Evolutionary conservation across 2,329 filamentous ascomycete genomes (phyloP).

Genomic region (Pyricularia sp.): DNA sequence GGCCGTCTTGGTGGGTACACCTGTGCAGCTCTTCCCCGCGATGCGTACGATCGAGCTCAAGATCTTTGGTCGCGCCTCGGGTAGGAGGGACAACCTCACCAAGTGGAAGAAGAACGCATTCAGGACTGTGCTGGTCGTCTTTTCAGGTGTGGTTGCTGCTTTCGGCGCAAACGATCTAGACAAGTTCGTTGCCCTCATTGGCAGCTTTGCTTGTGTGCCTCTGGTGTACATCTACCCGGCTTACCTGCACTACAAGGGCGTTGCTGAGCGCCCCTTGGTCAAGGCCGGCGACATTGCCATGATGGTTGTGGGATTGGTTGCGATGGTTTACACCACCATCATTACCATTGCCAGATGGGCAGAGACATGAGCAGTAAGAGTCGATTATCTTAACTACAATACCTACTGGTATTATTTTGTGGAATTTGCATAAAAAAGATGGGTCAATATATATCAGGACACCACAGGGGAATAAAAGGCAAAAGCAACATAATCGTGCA

Average conservation of each 20-base stretch:
- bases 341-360: constrained; percentile 86
- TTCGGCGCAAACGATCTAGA: constrained; percentile 86
- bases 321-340: constrained; percentile 86
- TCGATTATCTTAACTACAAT: neutral
- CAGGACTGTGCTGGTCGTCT: constrained; percentile 81
- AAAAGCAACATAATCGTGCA: too few species aligned
- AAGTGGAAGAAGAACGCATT: constrained; percentile 99
- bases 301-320: constrained; percentile 71
- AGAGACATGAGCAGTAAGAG: constrained; percentile 27
- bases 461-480: too few species aligned
- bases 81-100: constrained; percentile 96
- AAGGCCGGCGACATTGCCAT: constrained; percentile 65
- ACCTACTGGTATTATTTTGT: neutral
- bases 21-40: constrained; percentile 92
- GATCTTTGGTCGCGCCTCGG: constrained; percentile 80
- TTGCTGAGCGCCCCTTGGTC: constrained; percentile 60
- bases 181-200: constrained; percentile 94
- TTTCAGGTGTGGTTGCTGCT: constrained; percentile 85
- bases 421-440: neutral
- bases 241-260: constrained; percentile 76
- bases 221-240: constrained; percentile 96
- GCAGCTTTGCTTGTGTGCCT: constrained; percentile 95
- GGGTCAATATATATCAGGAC: too few species aligned
- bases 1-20: constrained; percentile 92
- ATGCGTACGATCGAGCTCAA: constrained; percentile 95